Evolutionary conservation across 805 yeast species (phyloP).

Genomic region (Saturnispora hagleri): DNA sequence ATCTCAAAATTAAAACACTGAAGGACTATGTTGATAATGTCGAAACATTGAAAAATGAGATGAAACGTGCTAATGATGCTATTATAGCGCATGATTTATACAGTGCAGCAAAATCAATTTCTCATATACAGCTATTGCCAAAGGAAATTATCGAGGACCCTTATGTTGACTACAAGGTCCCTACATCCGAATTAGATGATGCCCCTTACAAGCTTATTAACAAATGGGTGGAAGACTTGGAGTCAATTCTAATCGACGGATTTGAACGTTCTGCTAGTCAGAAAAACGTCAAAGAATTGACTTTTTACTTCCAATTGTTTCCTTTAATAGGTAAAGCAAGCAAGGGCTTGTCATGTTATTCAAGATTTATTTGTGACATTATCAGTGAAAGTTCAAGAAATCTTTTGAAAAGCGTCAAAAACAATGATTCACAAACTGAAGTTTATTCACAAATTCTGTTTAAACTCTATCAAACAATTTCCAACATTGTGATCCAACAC

Average conservation of each 20-base stretch:
- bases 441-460: conserved; percentile 50
- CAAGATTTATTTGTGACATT: conserved; percentile 77
- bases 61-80: conserved; percentile 59
- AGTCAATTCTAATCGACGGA: conserved; percentile 44
- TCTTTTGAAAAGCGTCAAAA: conserved; percentile 42
- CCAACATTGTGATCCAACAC: conserved; percentile 80
- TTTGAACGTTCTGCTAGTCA: conserved; percentile 63
- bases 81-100: conserved; percentile 63
- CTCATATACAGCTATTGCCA: conserved; percentile 46
- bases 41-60: conserved; percentile 53
- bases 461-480: conserved; percentile 73
- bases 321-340: conserved; percentile 72
- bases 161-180: conserved; percentile 75
- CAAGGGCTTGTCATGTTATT: conserved; percentile 70
- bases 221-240: conserved; percentile 52
- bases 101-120: conserved; percentile 65
- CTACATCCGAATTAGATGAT: conserved; percentile 79
- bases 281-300: conserved; percentile 59
- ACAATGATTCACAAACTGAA: conserved; percentile 33
- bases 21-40: conserved; percentile 57
- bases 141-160: conserved; percentile 44
- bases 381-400: conserved; percentile 71
- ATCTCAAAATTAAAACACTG: conserved; percentile 52
- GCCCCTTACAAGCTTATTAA: conserved; percentile 50
- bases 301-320: conserved; percentile 75